Percentiles rank a stretch among this genome's conserved stretches.
phyloP scores from a whole-genome alignment of 2,329 filamentous ascomycete genomes.

The Leptosphaerulina australis region DNA sequence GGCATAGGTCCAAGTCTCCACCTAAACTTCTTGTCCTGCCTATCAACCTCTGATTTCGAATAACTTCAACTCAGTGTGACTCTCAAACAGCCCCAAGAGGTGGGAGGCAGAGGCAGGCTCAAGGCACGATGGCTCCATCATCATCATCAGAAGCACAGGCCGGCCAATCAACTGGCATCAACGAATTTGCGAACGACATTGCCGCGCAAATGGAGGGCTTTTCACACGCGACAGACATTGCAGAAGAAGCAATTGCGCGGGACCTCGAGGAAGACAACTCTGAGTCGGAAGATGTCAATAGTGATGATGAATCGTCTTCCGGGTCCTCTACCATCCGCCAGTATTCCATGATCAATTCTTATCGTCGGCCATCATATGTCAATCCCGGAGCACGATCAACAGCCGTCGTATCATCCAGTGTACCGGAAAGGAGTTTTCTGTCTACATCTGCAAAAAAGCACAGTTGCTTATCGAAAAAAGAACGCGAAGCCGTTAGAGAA shows the following conservation, averaged over 20 bases:
- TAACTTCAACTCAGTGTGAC: neutral
- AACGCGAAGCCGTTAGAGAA: slow-evolving; percentile 59
- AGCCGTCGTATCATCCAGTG: slow-evolving; percentile 67
- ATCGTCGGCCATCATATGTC: slow-evolving; percentile 78
- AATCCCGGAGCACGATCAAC: slow-evolving; percentile 73
- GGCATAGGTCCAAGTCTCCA: slow-evolving; percentile 17
- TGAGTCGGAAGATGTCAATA: slow-evolving; percentile 57
- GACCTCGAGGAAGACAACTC: slow-evolving; percentile 52
- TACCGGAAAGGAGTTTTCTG: slow-evolving; percentile 45
- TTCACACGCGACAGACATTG: slow-evolving; percentile 41
- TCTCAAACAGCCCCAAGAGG: neutral
- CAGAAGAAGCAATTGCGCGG: slow-evolving; percentile 47
- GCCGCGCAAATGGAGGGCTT: slow-evolving; percentile 42
- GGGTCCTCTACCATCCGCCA: slow-evolving; percentile 55
- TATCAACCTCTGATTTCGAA: neutral
- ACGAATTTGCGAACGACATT: slow-evolving; percentile 31
- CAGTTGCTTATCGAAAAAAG: slow-evolving; percentile 57
- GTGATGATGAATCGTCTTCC: slow-evolving; percentile 58
- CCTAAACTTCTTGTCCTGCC: slow-evolving; percentile 9
- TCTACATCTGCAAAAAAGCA: slow-evolving; percentile 39
- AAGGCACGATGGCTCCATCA: slow-evolving; percentile 6
- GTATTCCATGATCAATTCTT: slow-evolving; percentile 65
- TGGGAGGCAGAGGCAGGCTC: slow-evolving; percentile 1
- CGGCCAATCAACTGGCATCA: slow-evolving; percentile 3
- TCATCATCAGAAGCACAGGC: neutral